A percentile compares a stretch with the other conserved stretches of the same genome.
phyloP scores from a whole-genome alignment of 371 early-diverging fungal species.

The Amoeboradix gromovi region DNA sequence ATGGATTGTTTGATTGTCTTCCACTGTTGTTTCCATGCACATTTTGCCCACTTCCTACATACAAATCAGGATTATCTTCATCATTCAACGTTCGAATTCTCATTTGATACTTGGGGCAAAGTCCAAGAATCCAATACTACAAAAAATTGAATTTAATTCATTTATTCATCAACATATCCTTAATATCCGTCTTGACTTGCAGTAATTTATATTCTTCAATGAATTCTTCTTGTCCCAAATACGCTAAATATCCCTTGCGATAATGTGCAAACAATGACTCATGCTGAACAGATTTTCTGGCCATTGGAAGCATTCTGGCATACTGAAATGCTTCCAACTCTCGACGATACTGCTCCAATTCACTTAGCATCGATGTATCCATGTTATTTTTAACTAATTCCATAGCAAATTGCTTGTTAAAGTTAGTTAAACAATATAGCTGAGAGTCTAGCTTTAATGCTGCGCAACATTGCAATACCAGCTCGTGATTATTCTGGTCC shows the following conservation, averaged over 20 bases:
- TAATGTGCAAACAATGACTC: background rate
- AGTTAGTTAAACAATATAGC: background rate
- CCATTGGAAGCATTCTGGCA: background rate
- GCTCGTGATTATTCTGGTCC: background rate
- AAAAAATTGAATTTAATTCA: background rate
- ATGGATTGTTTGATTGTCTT: background rate
- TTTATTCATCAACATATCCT: background rate
- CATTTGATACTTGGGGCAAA: no score
- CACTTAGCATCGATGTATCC: background rate
- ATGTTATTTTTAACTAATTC: background rate
- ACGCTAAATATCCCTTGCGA: background rate
- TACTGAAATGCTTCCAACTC: background rate
- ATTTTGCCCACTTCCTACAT: background rate
- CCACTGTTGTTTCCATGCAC: background rate
- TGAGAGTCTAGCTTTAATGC: background rate
- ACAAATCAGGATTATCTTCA: background rate
- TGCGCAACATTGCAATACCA: background rate
- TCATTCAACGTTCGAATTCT: no score
- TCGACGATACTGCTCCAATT: background rate
- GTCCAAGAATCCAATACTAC: background rate
- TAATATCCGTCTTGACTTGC: background rate
- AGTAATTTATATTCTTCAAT: background rate
- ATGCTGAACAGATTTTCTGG: background rate
- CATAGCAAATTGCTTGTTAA: background rate
- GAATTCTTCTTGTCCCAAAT: background rate